These are phyloP conservation scores for Amaranthus palmeri DNA, from an alignment of 148 eudicot genomes.

Conservation along the genomic window DNA sequence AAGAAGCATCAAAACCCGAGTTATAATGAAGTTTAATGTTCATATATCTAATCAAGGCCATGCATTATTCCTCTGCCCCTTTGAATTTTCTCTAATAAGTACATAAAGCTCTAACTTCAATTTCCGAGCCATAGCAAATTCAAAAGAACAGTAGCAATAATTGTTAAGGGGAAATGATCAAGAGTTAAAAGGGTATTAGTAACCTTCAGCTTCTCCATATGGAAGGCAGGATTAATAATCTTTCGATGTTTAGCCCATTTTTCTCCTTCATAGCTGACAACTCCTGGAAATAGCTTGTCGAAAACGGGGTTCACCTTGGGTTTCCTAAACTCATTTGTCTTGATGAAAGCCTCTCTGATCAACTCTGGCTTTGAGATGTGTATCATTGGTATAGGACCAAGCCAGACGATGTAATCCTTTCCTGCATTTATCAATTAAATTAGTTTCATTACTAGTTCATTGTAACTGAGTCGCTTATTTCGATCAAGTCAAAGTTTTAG, in stretches of 20 bases:
- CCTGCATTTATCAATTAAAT: conserved; percentile 8
- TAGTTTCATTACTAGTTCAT: background rate
- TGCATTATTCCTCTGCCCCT: too few relatives aligned
- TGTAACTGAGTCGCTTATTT: too few relatives aligned
- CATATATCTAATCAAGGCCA: too few relatives aligned
- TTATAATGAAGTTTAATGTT: too few relatives aligned
- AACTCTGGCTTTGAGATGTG: conserved; percentile 15
- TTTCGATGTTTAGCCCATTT: conserved; percentile 22
- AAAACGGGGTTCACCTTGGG: background rate
- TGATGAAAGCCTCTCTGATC: conserved; percentile 20
- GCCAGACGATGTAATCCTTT: conserved; percentile 7
- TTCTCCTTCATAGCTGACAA: conserved; percentile 16
- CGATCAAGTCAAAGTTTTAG: too few relatives aligned
- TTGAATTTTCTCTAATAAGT: too few relatives aligned
- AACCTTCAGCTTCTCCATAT: conserved; percentile 25
- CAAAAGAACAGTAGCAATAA: too few relatives aligned
- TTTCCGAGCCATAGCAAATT: too few relatives aligned
- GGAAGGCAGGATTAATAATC: conserved; percentile 26
- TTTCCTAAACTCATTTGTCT: conserved; percentile 4
- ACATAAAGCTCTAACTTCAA: too few relatives aligned
- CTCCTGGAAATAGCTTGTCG: conserved; percentile 16
- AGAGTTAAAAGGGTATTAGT: background rate
- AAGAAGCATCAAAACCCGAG: background rate
- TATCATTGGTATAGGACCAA: conserved; percentile 11
- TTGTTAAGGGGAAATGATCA: too few relatives aligned